Evolutionary conservation across 225 moss, liverwort and hornwort species (phyloP), one percentile per base, ranked within the genome.

Genomic region (Polytrichum formosum): DNA sequence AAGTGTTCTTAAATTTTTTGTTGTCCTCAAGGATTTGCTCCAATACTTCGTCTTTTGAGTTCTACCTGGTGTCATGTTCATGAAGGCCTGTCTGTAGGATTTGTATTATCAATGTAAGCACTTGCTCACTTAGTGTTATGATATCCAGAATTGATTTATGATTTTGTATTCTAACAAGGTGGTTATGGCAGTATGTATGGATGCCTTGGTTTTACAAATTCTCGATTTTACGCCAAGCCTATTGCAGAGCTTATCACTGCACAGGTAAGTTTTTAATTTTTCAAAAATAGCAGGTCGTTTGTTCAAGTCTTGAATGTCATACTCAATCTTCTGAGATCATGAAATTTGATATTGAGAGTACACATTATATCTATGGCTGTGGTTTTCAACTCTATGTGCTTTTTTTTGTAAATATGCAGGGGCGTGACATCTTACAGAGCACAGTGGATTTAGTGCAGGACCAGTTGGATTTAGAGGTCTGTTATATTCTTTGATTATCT

Each of bases 211-310:
- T 98, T 98, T 70, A 80, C 90, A n/a, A 98, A 94, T 77, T 94
- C 98, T 21, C 81, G 98, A 61, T 98, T 98, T 70, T 98, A 94
- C 68, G 98, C 98, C 64, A 98, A 92, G 73, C 98, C 98, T 55
- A 94, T 98, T 55, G 98, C 98, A 28, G 98, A 98, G 75, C 94
- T 98, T 65, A 90, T 98, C 68, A 98, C 98, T 63, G 91, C 91
- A 8, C 98, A 98, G 92, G 97, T 97, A 73, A 66, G 35, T 23
- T 58, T 22, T 58, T 1, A 3, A 1, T 58, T 4, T n/a, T 4
- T 16, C 0, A 4, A 46, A 46, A 46, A 46, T 16, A 16, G 13
- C 46, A 46, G 13, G 46, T 46, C 4, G 46, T 46, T 35, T 46
- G 16, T 46, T 46, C 13, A 46, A 13, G 37, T 46, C 46, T 46